Percentiles rank a stretch among this genome's conserved stretches.
Conservation (phyloP, 768 basidiomycete species). For the Panaeolus cyanescens region DNA sequence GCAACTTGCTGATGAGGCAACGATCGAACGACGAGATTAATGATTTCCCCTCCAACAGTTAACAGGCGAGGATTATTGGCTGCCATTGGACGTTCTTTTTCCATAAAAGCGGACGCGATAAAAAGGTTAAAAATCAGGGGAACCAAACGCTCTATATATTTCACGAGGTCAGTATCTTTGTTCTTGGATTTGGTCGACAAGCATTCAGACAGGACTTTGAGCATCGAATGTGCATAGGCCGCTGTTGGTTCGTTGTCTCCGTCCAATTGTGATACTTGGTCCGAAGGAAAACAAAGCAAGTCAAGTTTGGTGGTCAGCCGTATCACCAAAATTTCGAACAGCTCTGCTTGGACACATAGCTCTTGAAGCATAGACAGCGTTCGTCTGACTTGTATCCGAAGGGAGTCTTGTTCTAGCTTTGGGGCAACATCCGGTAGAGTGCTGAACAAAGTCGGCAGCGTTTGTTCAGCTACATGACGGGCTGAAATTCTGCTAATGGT, state of each 20-base stretch:
- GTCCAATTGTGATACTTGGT: slow-evolving; percentile 7
- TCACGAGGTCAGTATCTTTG: slow-evolving; percentile 72
- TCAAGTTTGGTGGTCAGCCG: slow-evolving; percentile 80
- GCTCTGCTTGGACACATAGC: slow-evolving; percentile 69
- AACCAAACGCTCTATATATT: slow-evolving; percentile 78
- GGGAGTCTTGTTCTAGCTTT: slow-evolving; percentile 46
- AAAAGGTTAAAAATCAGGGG: slow-evolving; percentile 70
- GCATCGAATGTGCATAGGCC: slow-evolving; percentile 84
- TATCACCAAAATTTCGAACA: slow-evolving; percentile 86
- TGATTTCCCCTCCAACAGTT: slow-evolving; percentile 61
- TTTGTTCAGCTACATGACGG: slow-evolving; percentile 67
- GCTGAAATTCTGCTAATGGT: slow-evolving; percentile 62
- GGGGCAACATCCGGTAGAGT: slow-evolving; percentile 73
- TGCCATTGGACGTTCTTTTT: slow-evolving; percentile 26
- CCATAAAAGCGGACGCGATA: slow-evolving; percentile 40
- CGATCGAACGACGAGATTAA: slow-evolving; percentile 67
- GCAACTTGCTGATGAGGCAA: slow-evolving; percentile 63
- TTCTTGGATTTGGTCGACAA: slow-evolving; percentile 47
- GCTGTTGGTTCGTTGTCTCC: slow-evolving; percentile 61
- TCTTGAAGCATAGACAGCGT: slow-evolving; percentile 67
- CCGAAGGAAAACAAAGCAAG: slow-evolving; percentile 49
- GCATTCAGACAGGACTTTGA: slow-evolving; percentile 67
- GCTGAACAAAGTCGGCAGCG: slow-evolving; percentile 79
- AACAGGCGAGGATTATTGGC: slow-evolving; percentile 55
- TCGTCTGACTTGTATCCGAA: slow-evolving; percentile 68